These are phyloP conservation scores for Aethionema arabicum DNA, from an alignment of 345 rosid genomes.

Conservation along the genomic window DNA sequence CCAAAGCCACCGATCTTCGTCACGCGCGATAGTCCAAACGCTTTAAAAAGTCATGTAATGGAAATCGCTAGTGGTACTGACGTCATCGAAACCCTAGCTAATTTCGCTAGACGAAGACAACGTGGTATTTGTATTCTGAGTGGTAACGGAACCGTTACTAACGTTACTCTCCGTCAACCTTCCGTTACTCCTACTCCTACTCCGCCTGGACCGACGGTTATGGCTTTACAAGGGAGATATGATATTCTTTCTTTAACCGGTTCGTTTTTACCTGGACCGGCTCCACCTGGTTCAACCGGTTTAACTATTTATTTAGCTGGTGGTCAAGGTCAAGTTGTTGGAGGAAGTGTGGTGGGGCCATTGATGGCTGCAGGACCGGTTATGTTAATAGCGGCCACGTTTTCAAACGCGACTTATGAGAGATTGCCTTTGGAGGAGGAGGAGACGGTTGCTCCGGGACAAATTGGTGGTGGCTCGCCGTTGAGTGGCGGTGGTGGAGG, in stretches of 20 bases:
- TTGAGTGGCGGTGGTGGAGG: conserved; percentile 41
- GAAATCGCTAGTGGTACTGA: conserved; percentile 62
- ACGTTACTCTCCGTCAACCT: conserved; percentile 62
- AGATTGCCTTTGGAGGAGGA: conserved; percentile 51
- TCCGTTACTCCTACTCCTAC: conserved; percentile 18
- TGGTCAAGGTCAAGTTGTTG: conserved; percentile 55
- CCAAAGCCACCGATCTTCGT: conserved; percentile 69
- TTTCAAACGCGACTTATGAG: conserved; percentile 51
- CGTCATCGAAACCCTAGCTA: conserved; percentile 56
- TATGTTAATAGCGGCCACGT: conserved; percentile 51
- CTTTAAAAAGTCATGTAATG: conserved; percentile 66
- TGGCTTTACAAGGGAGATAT: conserved; percentile 51
- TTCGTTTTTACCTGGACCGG: conserved; percentile 47
- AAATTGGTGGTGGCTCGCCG: too few relatives aligned
- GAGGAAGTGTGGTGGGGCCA: conserved; percentile 49
- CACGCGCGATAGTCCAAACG: conserved; percentile 69
- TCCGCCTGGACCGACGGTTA: conserved; percentile 38
- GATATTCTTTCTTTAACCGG: conserved; percentile 53
- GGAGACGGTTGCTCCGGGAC: conserved; percentile 19
- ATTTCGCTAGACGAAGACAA: conserved; percentile 56
- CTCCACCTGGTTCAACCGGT: conserved; percentile 54
- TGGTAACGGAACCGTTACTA: conserved; percentile 62
- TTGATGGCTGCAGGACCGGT: conserved; percentile 49
- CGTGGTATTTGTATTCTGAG: conserved; percentile 60
- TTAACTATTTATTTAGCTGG: conserved; percentile 50